phyloP scores from a whole-genome alignment of 441 rosid genomes.

The Bruguiera hainesii region DNA sequence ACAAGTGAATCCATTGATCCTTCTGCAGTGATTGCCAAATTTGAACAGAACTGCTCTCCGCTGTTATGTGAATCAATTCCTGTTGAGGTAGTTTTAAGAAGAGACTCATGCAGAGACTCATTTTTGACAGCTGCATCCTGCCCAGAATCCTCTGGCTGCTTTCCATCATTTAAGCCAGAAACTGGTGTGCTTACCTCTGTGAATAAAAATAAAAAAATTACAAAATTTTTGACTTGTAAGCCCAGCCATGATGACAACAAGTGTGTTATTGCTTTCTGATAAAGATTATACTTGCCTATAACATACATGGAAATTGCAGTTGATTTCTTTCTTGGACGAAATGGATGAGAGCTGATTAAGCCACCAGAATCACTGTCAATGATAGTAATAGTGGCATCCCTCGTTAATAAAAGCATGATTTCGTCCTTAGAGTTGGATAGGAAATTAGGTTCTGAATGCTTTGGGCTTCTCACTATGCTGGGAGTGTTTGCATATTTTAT shows the following conservation, averaged over 20 bases:
- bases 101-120: constrained; percentile 25
- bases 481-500: constrained; percentile 27
- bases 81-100: constrained; percentile 25
- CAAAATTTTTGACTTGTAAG: constrained; percentile 14
- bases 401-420: constrained; percentile 42
- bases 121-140: constrained; percentile 23
- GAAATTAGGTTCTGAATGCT: constrained; percentile 33
- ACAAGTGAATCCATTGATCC: constrained; percentile 35
- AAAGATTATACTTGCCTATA: constrained; percentile 47
- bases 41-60: constrained; percentile 24
- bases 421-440: constrained; percentile 35
- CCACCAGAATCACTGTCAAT: constrained; percentile 39
- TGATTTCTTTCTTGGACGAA: constrained; percentile 45
- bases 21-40: constrained; percentile 26
- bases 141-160: constrained; percentile 25
- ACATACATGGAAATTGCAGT: constrained; percentile 55
- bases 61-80: constrained; percentile 24
- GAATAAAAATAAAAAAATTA: constrained; percentile 7
- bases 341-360: constrained; percentile 37
- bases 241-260: constrained; percentile 3
- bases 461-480: constrained; percentile 28
- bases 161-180: constrained; percentile 24
- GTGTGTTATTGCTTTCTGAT: neutral
- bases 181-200: constrained; percentile 34
- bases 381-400: constrained; percentile 42